Evolutionary conservation across 768 basidiomycete genomes (phyloP), one percentile per base, ranked within the genome.

Genomic region (Pisolithus marmoratus): DNA sequence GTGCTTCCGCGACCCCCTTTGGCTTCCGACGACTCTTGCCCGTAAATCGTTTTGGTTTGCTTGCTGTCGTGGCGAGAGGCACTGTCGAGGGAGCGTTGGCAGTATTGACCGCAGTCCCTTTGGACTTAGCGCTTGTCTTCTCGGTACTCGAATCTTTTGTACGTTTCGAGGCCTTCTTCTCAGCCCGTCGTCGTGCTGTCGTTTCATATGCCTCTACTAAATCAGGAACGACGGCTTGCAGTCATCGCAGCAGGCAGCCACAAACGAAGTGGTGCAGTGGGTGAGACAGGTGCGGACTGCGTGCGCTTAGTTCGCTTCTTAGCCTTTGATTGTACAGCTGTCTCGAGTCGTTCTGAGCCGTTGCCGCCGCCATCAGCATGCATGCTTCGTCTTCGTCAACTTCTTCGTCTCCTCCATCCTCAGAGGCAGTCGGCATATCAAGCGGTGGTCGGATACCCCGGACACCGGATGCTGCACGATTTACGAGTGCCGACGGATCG

Each of bases 211-310:
- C 76, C 40, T 77, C 68, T 5, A 85, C 84, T 22, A 94, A 62
- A 4, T 69, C 67, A 8, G 90, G 87, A 53, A 83, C 85, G 2
- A 79, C 89, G 29, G 82, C 65, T 12, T 72, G 68, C 11, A 94
- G n/a, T 78, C 75, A 95, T 85, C 49, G 77, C 83, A 22, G 87
- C 90, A 0, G 92, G 88, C 68, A 93, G 78, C 92, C 92, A 95
- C 11, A 92, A 63, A 14, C 85, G 76, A 46, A 84, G 64, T 50
- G 79, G 78, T 45, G 72, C 75, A n/a, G 72, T 68, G 0, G 84
- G 84, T 5, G 56, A 37, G 56, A 81, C 76, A 2, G 75, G 70
- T 4, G 79, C 67, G 38, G 71, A 66, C 48, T 67, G 70, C 38
- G 72, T 73, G 44, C 68, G 69, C 58, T 69, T 72, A 9, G 56